These are phyloP conservation scores for Monilinia polystroma DNA, from an alignment of 2,329 filamentous ascomycete species.

Conservation along the genomic window DNA sequence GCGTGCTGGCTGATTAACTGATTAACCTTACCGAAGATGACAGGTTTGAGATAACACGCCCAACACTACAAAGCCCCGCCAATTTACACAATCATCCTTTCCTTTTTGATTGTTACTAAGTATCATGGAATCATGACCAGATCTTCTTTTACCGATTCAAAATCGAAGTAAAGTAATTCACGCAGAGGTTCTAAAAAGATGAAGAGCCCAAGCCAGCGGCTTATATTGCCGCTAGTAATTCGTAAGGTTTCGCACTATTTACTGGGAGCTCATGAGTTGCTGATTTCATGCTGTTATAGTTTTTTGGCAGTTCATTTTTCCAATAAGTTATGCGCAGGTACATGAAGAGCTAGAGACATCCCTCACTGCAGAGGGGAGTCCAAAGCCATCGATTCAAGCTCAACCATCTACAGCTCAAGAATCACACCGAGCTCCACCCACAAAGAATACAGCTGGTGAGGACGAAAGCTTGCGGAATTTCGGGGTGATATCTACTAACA, in stretches of 20 bases:
- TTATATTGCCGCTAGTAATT: constrained; percentile 38
- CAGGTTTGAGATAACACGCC: constrained; percentile 29
- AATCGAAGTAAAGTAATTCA: constrained; percentile 33
- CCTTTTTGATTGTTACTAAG: constrained; percentile 25
- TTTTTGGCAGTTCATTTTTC: constrained; percentile 34
- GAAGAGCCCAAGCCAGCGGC: constrained; percentile 36
- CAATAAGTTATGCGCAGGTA: constrained; percentile 30
- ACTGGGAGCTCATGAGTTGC: constrained; percentile 13
- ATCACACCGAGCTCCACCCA: constrained; percentile 31
- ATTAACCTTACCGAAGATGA: constrained; percentile 31
- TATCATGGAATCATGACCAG: constrained; percentile 34
- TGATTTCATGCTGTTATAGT: constrained; percentile 30
- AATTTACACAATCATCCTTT: constrained; percentile 22
- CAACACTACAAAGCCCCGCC: constrained; percentile 27
- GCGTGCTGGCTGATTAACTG: constrained; percentile 13
- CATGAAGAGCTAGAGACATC: constrained; percentile 30
- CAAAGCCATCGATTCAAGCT: constrained; percentile 34
- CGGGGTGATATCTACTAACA: constrained; percentile 28
- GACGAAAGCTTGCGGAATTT: background rate
- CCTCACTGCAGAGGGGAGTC: constrained; percentile 31
- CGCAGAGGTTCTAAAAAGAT: constrained; percentile 34
- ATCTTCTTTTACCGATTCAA: constrained; percentile 29
- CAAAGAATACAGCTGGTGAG: constrained; percentile 36
- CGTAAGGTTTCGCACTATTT: constrained; percentile 32
- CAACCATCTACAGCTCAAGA: constrained; percentile 35